Percentiles rank a stretch among this genome's conserved stretches.
phyloP scores from a whole-genome alignment of 2,329 filamentous ascomycete species.

The Beauveria asiatica region DNA sequence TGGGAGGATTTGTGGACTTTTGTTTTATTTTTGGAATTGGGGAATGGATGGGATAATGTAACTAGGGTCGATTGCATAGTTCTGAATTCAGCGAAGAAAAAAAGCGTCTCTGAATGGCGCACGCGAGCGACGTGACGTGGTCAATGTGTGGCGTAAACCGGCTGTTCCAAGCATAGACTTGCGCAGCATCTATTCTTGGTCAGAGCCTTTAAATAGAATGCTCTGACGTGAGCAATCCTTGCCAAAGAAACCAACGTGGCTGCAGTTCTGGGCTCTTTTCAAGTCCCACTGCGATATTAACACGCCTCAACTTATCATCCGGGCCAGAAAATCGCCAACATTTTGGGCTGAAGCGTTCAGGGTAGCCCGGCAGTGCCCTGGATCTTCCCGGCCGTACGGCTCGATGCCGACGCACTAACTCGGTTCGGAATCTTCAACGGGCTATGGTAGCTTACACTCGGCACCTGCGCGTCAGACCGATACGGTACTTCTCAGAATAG shows the following conservation, averaged over 20 bases:
- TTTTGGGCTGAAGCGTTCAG: neutral
- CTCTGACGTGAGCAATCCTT: too few species aligned
- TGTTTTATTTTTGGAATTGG: neutral
- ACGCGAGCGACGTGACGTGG: neutral
- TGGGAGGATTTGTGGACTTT: neutral
- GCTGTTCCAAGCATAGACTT: too few species aligned
- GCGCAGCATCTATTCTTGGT: too few species aligned
- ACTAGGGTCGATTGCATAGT: constrained; percentile 3
- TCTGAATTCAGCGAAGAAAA: constrained; percentile 2
- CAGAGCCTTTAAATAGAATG: too few species aligned
- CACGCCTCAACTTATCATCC: neutral
- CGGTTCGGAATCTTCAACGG: neutral
- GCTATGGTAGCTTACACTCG: neutral
- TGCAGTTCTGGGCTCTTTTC: neutral
- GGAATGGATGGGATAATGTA: constrained; percentile 2
- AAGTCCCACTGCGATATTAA: neutral
- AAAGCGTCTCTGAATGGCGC: neutral
- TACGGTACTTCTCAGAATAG: neutral
- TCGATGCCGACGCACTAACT: neutral
- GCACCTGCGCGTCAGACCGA: neutral
- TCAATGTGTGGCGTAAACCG: neutral
- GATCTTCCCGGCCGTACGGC: neutral
- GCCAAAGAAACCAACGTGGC: too few species aligned
- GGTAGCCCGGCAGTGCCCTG: neutral
- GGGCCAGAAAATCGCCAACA: too few species aligned